phyloP scores from a whole-genome alignment of 768 basidiomycete genomes.

The Strobilomyces confusus region DNA sequence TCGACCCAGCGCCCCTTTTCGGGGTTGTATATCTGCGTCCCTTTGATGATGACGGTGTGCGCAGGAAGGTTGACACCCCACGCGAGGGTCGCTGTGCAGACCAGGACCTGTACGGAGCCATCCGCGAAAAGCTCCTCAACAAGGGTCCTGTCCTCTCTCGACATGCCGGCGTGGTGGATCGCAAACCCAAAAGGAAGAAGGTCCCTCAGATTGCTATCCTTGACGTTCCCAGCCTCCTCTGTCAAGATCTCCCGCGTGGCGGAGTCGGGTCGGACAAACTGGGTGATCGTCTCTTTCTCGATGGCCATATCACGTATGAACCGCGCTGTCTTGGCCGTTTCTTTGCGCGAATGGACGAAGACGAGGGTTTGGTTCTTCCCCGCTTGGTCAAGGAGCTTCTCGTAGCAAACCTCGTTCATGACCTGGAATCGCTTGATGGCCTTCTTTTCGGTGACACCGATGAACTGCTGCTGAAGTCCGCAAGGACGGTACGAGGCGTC shows the following conservation, averaged over 20 bases:
- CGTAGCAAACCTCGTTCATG: slow-evolving; percentile 99
- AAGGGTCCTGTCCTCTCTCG: slow-evolving; percentile 80
- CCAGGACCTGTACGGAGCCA: slow-evolving; percentile 88
- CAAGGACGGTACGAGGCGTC: slow-evolving; percentile 93
- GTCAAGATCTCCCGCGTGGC: slow-evolving; percentile 88
- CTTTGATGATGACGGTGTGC: slow-evolving; percentile 98
- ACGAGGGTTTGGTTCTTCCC: slow-evolving; percentile 90
- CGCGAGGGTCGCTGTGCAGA: slow-evolving; percentile 96
- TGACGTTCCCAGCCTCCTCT: slow-evolving; percentile 77
- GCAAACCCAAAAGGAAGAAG: slow-evolving; percentile 95
- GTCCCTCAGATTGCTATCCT: slow-evolving; percentile 81
- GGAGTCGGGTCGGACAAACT: slow-evolving; percentile 92
- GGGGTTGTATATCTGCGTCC: slow-evolving; percentile 99
- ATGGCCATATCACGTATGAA: slow-evolving; percentile 94
- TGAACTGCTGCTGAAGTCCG: slow-evolving; percentile 92
- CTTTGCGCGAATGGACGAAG: slow-evolving; percentile 98
- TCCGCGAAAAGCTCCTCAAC: slow-evolving; percentile 95
- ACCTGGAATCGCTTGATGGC: slow-evolving; percentile 98
- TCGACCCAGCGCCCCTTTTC: slow-evolving; percentile 99
- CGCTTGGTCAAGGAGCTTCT: slow-evolving; percentile 93
- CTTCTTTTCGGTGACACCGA: slow-evolving; percentile 98
- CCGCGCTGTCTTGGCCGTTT: slow-evolving; percentile 94
- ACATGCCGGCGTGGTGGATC: slow-evolving; percentile 98
- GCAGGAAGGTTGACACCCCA: slow-evolving; percentile 99
- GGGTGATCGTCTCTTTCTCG: slow-evolving; percentile 94